Percentiles rank a stretch among this genome's conserved stretches.
These are phyloP conservation scores for Skeletonema potamos DNA, from an alignment of 108 stramenopile species.

Conservation along the genomic window DNA sequence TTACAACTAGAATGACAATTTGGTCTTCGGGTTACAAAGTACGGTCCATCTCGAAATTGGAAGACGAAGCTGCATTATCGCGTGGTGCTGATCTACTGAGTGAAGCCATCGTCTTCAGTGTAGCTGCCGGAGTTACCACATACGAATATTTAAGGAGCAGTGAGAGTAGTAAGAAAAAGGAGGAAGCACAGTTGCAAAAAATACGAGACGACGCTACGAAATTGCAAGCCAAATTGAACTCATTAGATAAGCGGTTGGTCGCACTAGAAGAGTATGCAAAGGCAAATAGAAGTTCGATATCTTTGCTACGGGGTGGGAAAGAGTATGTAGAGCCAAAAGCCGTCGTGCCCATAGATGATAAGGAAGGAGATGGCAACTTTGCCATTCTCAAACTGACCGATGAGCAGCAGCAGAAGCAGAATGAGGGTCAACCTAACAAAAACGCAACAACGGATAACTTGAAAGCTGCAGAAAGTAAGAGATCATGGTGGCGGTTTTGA, in stretches of 20 bases:
- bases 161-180: constrained; percentile 58
- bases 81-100: constrained; percentile 83
- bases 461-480: neutral
- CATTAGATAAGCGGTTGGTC: constrained; percentile 67
- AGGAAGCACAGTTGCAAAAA: constrained; percentile 39
- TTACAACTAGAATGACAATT: constrained; percentile 83
- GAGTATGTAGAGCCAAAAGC: constrained; percentile 50
- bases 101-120: constrained; percentile 72
- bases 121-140: constrained; percentile 54
- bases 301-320: constrained; percentile 26
- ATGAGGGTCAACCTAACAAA: neutral
- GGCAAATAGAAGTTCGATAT: constrained; percentile 38
- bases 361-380: constrained; percentile 21
- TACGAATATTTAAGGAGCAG: constrained; percentile 75
- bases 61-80: constrained; percentile 68
- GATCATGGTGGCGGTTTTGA: neutral
- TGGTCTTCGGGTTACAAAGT: constrained; percentile 84
- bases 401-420: neutral
- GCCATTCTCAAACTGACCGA: neutral
- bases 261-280: constrained; percentile 70
- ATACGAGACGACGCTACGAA: constrained; percentile 50
- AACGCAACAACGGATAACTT: neutral
- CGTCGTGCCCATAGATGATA: constrained; percentile 46
- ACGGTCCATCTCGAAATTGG: constrained; percentile 63
- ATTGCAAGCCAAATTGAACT: constrained; percentile 66